Evolutionary conservation across 345 rosid species (phyloP).

Genomic region (Ceriops tagal): DNA sequence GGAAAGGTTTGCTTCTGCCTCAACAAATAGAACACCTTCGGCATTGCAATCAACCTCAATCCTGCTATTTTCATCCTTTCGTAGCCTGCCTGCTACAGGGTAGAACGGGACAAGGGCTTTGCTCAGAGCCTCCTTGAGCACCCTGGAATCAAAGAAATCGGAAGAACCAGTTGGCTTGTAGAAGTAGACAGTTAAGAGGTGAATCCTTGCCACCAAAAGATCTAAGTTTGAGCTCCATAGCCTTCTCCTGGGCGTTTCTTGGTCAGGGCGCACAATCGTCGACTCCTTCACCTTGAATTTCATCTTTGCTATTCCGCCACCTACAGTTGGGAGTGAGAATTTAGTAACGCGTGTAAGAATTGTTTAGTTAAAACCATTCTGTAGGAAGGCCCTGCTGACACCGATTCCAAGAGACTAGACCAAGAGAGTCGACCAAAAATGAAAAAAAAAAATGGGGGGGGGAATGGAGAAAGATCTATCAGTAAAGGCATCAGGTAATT

Average conservation of each 20-base stretch:
- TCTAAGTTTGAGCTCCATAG: constrained; percentile 30
- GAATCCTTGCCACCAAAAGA: background rate
- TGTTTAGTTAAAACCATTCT: no score
- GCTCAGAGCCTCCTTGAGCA: constrained; percentile 27
- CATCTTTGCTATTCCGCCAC: background rate
- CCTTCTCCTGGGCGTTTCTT: constrained; percentile 16
- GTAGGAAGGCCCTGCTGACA: no score
- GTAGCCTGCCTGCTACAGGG: constrained; percentile 37
- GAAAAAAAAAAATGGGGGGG: no score
- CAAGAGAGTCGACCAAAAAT: no score
- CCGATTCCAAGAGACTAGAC: no score
- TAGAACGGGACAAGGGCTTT: constrained; percentile 31
- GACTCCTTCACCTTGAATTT: constrained; percentile 7
- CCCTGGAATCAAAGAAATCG: constrained; percentile 8
- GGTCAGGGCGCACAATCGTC: constrained; percentile 17
- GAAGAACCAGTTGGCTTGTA: constrained; percentile 20
- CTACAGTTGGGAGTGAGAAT: no score
- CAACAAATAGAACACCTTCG: constrained; percentile 27
- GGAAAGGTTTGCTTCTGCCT: constrained; percentile 26
- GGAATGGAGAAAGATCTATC: no score
- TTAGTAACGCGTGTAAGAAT: no score
- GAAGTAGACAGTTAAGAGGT: constrained; percentile 13
- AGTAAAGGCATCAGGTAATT: no score
- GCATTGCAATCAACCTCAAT: constrained; percentile 31
- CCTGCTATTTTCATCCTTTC: constrained; percentile 21